Evolutionary conservation across 371 early-diverging fungal genomes (phyloP).

Genomic region (Mucor indicus): DNA sequence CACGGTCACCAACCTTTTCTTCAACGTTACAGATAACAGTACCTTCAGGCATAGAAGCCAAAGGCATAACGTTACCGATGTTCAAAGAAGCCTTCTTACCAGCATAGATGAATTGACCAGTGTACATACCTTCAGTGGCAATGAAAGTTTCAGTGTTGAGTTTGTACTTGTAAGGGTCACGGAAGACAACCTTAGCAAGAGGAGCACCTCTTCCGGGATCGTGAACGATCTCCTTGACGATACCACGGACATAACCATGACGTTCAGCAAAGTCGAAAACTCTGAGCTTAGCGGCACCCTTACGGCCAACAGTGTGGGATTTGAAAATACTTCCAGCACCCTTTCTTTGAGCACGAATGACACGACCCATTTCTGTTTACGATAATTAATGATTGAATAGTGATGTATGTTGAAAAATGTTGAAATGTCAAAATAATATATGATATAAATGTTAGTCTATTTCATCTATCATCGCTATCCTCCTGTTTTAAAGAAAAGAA

Average conservation of each 20-base stretch:
- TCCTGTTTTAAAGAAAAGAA: no score
- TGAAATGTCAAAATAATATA: not conserved
- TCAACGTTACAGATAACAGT: conserved; percentile 99
- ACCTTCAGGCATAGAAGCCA: conserved; percentile 99
- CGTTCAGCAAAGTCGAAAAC: conserved; percentile 96
- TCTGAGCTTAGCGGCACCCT: conserved; percentile 96
- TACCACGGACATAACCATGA: conserved; percentile 94
- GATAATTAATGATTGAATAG: conserved; percentile 11
- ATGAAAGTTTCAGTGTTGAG: conserved; percentile 91
- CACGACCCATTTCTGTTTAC: conserved; percentile 69
- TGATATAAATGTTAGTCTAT: no score
- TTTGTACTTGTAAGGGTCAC: conserved; percentile 75
- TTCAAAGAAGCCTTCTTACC: conserved; percentile 97
- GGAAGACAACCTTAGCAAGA: conserved; percentile 84
- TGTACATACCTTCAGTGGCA: conserved; percentile 99
- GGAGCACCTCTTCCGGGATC: conserved; percentile 99
- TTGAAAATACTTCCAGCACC: conserved; percentile 98
- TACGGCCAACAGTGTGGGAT: conserved; percentile 92
- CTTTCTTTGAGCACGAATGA: conserved; percentile 91
- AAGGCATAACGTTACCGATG: conserved; percentile 96
- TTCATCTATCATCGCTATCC: no score
- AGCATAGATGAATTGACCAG: conserved; percentile 98
- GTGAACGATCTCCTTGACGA: conserved; percentile 99
- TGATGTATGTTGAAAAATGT: not conserved
- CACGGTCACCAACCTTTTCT: conserved; percentile 97